Conservation (phyloP, 768 basidiomycete species). For the Lactarius pseudohatsudake region DNA sequence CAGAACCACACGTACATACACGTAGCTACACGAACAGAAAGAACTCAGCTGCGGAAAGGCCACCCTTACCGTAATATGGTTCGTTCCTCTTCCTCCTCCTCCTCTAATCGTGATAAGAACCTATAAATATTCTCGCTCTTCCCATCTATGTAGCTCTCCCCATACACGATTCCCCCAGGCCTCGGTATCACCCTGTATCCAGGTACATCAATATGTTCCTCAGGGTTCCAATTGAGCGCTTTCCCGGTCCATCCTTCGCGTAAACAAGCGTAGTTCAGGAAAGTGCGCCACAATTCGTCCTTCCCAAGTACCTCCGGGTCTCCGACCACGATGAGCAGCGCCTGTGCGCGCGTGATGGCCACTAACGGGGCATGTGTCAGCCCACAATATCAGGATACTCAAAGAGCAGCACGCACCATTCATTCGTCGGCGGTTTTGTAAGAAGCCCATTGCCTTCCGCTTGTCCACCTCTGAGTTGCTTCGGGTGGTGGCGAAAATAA, state of each 20-base stretch:
- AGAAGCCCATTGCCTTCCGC: conserved; percentile 38
- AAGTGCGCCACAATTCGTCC: conserved; percentile 58
- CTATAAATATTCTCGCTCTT: background rate
- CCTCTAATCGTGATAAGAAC: background rate
- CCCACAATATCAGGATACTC: no score
- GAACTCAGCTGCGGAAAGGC: background rate
- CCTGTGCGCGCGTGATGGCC: conserved; percentile 64
- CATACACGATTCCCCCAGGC: background rate
- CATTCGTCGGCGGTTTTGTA: conserved; percentile 39
- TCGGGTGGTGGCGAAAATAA: conserved; percentile 42
- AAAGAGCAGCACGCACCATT: conserved; percentile 36
- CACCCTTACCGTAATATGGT: background rate
- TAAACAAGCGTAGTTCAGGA: conserved; percentile 55
- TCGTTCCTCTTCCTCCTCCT: background rate
- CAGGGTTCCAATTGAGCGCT: conserved; percentile 40
- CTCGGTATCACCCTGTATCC: background rate
- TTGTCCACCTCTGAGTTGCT: conserved; percentile 35
- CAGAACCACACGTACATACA: no score
- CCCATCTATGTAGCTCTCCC: conserved; percentile 13
- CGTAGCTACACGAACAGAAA: background rate
- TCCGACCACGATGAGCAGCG: conserved; percentile 61
- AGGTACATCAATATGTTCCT: background rate
- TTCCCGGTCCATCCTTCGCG: conserved; percentile 55
- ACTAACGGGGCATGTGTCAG: conserved; percentile 39
- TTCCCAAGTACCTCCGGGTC: conserved; percentile 57